Evolutionary conservation across 2,329 filamentous ascomycete species (phyloP), one percentile per base, ranked within the genome.

Genomic region (Huntiella bhutanensis): DNA sequence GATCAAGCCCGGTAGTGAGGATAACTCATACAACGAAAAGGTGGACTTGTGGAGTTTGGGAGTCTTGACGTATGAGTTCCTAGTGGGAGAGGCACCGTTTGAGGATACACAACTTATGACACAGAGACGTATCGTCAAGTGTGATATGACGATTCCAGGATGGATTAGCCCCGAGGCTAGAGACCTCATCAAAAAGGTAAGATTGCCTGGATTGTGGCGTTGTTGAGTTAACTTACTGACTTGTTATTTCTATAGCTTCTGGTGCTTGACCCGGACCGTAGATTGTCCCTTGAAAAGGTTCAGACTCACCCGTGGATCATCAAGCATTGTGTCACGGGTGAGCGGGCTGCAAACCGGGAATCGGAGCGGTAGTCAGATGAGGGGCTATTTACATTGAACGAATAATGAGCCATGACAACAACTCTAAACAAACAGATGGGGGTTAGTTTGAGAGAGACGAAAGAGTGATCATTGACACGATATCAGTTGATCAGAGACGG

Each of bases 81-180:
- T 98, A 49, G 84, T 93, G 33, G 91, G 91, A 50, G 86, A 95
- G 66, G 91, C 91, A 12, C 91, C 91, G 0, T 98, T 98, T 56
- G 91, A 98, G 62, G 91, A 96, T 57, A 91, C 84, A 2, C 84
- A 84, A 4, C 75, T 88, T 52, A 93, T 94, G 83, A 98, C 91
- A 19, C 86, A 94, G 54, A 70, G 84, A 54, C 77, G 87, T 57
- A 98, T 98, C 60, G 75, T 79, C 4, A 70, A 84, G 54, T 84
- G 80, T 28, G 91, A 96, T 57, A 95, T 96, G 84, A 81, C 80
- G 0, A 78, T 96, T 42, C 91, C 91, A 3, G 78, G 75, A 5
- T 96, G 88, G 60, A 81, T 98, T 49, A 94, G 85, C 59, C 65
- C 82, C 0, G 91, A 96, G 64, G 91, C 87, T 38, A 81, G 72